Evolutionary conservation across 2,329 filamentous ascomycete species (phyloP).

Genomic region (Curvularia eragrostidis): DNA sequence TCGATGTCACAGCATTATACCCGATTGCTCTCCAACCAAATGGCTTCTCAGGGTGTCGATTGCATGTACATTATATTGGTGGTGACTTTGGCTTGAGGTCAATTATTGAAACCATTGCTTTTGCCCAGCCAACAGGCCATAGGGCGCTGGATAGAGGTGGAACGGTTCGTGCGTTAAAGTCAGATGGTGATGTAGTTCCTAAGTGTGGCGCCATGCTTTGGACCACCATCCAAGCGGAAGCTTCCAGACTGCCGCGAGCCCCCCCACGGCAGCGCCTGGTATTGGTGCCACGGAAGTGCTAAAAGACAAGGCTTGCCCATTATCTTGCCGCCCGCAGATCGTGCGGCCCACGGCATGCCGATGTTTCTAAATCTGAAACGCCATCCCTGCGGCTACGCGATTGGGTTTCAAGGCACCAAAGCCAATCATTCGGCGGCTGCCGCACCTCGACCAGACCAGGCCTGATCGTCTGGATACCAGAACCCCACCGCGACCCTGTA

Average conservation of each 20-base stretch:
- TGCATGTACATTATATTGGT: background rate
- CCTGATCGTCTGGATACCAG: conserved; percentile 33
- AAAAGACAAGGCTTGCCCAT: conserved; percentile 28
- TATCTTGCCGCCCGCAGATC: conserved; percentile 43
- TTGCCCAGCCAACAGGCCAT: background rate
- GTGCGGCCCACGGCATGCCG: conserved; percentile 21
- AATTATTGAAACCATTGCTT: background rate
- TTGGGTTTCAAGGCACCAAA: conserved; percentile 35
- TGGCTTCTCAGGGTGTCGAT: background rate
- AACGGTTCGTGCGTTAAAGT: conserved; percentile 8
- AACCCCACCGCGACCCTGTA: conserved; percentile 15
- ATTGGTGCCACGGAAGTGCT: conserved; percentile 16
- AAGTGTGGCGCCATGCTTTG: conserved; percentile 11
- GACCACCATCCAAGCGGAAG: conserved; percentile 2
- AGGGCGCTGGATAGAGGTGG: conserved; percentile 4
- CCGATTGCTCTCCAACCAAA: background rate
- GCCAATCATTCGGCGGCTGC: conserved; percentile 47
- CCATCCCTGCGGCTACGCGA: conserved; percentile 27
- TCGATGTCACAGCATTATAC: conserved; percentile 6
- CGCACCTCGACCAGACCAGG: conserved; percentile 36
- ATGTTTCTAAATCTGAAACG: conserved; percentile 46
- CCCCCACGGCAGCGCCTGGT: conserved; percentile 14
- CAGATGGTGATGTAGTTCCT: conserved; percentile 4
- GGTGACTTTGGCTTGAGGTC: background rate
- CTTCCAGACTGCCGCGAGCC: conserved; percentile 1